Evolutionary conservation across 108 stramenopile species (phyloP).

Genomic region (Chaetoceros tenuissimus): DNA sequence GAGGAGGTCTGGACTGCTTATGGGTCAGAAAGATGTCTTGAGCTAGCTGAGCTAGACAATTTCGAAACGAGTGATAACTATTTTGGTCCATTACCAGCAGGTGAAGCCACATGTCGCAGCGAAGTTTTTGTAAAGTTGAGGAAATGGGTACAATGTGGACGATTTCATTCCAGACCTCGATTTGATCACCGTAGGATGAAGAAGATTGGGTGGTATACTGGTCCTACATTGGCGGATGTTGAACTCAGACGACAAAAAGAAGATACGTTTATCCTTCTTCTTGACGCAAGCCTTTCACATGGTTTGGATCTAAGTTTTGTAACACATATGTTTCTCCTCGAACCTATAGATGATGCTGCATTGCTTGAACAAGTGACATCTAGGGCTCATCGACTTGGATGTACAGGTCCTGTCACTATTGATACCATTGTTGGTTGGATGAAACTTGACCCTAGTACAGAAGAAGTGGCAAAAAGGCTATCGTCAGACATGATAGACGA

Average conservation of each 20-base stretch:
- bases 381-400: constrained; percentile 74
- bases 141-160: constrained; percentile 41
- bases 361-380: constrained; percentile 65
- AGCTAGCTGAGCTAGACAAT: constrained; percentile 14
- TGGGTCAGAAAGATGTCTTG: constrained; percentile 25
- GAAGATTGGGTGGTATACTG: constrained; percentile 27
- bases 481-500: constrained; percentile 9
- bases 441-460: constrained; percentile 21
- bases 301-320: constrained; percentile 77
- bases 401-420: constrained; percentile 53
- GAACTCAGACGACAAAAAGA: constrained; percentile 13
- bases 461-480: constrained; percentile 19
- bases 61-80: constrained; percentile 26
- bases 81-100: constrained; percentile 31
- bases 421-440: constrained; percentile 46
- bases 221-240: constrained; percentile 17
- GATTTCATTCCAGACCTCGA: constrained; percentile 36
- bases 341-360: constrained; percentile 66
- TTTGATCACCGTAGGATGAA: constrained; percentile 9
- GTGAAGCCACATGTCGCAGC: constrained; percentile 2
- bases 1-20: constrained; percentile 21
- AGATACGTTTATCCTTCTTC: constrained; percentile 45
- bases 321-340: constrained; percentile 72
- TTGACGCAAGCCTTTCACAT: constrained; percentile 52
- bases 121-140: constrained; percentile 20